These are phyloP conservation scores for Trichoderma pleuroti DNA, from an alignment of 2,329 filamentous ascomycete genomes.

Conservation along the genomic window DNA sequence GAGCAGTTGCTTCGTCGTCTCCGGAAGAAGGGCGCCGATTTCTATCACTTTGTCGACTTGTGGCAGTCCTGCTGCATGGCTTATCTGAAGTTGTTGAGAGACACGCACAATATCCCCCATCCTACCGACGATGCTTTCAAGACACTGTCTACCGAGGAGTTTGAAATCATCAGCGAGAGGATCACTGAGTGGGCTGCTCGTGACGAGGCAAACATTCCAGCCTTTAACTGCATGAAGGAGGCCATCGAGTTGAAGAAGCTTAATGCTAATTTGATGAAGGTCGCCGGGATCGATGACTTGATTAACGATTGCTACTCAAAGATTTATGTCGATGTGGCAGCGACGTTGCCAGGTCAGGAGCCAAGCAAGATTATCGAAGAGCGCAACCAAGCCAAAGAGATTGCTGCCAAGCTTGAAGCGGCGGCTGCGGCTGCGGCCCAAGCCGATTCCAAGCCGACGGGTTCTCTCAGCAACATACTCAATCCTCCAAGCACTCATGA, in stretches of 20 bases:
- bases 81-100: conserved; percentile 53
- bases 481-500: conserved; percentile 43
- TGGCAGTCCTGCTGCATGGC: conserved; percentile 55
- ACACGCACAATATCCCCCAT: conserved; percentile 44
- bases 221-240: conserved; percentile 55
- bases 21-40: conserved; percentile 76
- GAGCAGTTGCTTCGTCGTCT: conserved; percentile 77
- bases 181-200: conserved; percentile 53
- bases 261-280: conserved; percentile 85
- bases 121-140: conserved; percentile 56
- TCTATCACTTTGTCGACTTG: conserved; percentile 59
- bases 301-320: conserved; percentile 84
- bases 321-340: conserved; percentile 66
- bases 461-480: conserved; percentile 41
- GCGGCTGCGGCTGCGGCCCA: conserved; percentile 31
- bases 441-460: conserved; percentile 30
- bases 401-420: conserved; percentile 36
- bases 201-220: conserved; percentile 37
- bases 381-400: conserved; percentile 42
- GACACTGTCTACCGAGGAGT: conserved; percentile 50
- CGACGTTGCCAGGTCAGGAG: conserved; percentile 51
- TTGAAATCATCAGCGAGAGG: conserved; percentile 54
- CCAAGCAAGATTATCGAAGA: conserved; percentile 47
- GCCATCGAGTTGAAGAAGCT: conserved; percentile 62
- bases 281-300: conserved; percentile 83